Conservation (phyloP, 176 grass and related monocot species). For the Musa itinerans region DNA sequence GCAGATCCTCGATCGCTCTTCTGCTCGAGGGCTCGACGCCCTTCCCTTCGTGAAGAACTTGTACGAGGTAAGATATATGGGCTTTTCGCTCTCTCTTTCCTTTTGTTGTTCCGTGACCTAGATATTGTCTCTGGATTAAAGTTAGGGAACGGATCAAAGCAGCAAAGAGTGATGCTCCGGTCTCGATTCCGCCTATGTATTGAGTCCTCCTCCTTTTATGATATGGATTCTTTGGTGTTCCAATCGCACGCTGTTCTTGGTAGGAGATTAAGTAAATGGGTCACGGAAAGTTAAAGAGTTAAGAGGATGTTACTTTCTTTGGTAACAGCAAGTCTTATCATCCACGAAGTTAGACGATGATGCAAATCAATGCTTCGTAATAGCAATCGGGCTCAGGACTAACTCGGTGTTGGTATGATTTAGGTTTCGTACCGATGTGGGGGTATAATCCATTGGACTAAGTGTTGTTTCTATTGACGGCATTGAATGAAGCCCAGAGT, state of each 20-base stretch:
- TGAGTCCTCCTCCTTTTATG: background rate
- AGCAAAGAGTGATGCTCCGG: too few relatives aligned
- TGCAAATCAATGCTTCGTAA: too few relatives aligned
- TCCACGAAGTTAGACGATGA: too few relatives aligned
- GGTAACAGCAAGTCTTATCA: too few relatives aligned
- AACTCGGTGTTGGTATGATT: background rate
- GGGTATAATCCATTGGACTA: background rate
- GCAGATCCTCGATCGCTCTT: too few relatives aligned
- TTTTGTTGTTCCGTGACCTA: background rate
- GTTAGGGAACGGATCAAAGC: background rate
- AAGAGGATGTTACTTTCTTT: too few relatives aligned
- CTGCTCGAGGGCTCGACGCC: too few relatives aligned
- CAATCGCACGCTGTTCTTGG: background rate
- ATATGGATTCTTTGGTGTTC: background rate
- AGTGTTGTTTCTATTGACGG: background rate
- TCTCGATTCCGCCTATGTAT: background rate
- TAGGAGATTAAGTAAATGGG: too few relatives aligned
- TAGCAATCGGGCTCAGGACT: too few relatives aligned
- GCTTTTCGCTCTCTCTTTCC: background rate
- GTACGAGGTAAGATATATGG: too few relatives aligned
- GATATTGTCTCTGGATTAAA: background rate
- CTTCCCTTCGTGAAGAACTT: too few relatives aligned
- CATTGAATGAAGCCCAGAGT: background rate
- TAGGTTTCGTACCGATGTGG: background rate
- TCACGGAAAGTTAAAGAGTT: too few relatives aligned